These are phyloP conservation scores for Umbellularia californica DNA, from an alignment of 164 flowering plant genomes.

Conservation along the genomic window DNA sequence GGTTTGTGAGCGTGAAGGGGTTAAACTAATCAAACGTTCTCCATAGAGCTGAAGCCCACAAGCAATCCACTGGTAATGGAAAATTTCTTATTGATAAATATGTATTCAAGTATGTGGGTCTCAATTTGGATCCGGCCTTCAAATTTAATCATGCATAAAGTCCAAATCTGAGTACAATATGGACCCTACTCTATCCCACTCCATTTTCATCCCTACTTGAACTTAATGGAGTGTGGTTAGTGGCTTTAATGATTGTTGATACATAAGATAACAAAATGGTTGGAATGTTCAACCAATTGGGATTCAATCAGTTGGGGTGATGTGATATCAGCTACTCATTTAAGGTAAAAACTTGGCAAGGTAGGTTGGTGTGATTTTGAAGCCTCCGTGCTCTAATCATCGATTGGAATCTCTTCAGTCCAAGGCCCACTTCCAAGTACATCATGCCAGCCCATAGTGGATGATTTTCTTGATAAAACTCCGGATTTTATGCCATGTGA, in stretches of 20 bases:
- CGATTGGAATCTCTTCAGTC: conserved; percentile 11
- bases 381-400: background rate
- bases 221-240: background rate
- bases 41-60: no score
- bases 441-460: conserved; percentile 5
- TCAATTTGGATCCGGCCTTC: background rate
- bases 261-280: background rate
- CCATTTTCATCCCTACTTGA: background rate
- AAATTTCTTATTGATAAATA: no score
- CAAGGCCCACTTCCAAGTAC: background rate
- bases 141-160: background rate
- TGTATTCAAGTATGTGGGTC: background rate
- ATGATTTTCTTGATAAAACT: conserved; percentile 7
- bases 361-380: conserved; percentile 1
- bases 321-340: no score
- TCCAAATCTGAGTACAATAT: background rate
- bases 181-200: background rate
- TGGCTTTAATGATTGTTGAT: background rate
- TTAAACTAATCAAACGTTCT: no score
- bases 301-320: background rate
- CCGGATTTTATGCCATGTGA: background rate
- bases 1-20: no score
- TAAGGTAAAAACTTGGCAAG: background rate
- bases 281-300: background rate
- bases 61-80: no score